Evolutionary conservation across 2,329 filamentous ascomycete genomes (phyloP), one percentile per base, ranked within the genome.

Genomic region (Alternaria tenuissima): DNA sequence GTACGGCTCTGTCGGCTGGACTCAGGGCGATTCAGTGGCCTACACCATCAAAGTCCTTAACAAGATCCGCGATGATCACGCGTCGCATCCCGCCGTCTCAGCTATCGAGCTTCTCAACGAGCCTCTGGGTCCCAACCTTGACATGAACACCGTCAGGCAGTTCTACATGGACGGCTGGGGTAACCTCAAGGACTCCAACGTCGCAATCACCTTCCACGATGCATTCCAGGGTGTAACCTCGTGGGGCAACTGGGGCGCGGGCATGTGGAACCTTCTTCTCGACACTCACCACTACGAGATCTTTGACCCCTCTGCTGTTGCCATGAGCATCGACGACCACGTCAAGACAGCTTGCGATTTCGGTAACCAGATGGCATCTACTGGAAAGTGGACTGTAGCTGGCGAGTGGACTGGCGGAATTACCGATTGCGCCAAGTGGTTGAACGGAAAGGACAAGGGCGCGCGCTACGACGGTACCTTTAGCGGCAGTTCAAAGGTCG

Each of bases 91-190:
- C 9, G 81, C 81, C 7, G 80, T 84, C 3, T 78, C 81, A 9
- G 72, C 80, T 3, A 83, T 84, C 55, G 73, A 83, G 67, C 76
- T 83, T 7, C 62, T 84, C 47, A 84, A 84, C 65, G 82, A 84
- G 70, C 82, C 82, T 8, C 75, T 82, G 66, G 81, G 81, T 18
- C 74, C 77, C 2, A 65, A 57, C 5, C 70, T 83, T 6, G 74
- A 82, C 64, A 80, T 81, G 77, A 74, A 79, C 64, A 76, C 69
- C 5, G 74, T 84, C 20, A 69, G 73, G 22, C 80, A 82, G 51
- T 83, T 83, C 71, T 83, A 83, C 74, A 79, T 79, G 70, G 80
- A 83, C 58, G 81, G 80, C 39, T 83, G 81, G 81, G 81, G 81
- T 36, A 79, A 81, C 60, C 72, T 83, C 20, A 68, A 72, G 43